A percentile compares a stretch with the other conserved stretches of the same genome.
These are phyloP conservation scores for Lippia alba DNA, from an alignment of 305 asterid species.

Conservation along the genomic window DNA sequence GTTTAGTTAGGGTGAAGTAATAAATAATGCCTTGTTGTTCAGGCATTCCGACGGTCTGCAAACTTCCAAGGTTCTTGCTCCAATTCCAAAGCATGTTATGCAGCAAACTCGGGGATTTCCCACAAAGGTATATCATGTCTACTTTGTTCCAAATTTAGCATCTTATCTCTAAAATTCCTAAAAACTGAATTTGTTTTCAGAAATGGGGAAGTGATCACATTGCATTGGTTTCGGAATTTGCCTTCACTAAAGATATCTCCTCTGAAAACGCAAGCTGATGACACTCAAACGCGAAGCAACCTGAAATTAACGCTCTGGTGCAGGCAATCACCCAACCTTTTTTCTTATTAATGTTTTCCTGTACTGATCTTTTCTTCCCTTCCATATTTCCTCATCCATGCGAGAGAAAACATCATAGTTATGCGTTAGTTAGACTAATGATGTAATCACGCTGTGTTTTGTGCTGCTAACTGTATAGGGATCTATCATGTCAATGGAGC, in stretches of 20 bases:
- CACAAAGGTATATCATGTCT: conserved; percentile 68
- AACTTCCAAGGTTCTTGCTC: conserved; percentile 82
- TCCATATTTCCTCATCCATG: background rate
- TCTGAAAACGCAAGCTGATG: conserved; percentile 35
- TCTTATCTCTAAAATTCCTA: too few relatives aligned
- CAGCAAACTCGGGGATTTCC: conserved; percentile 88
- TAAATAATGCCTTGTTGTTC: conserved; percentile 35
- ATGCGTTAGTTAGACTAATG: background rate
- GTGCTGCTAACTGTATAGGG: background rate
- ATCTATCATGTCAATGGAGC: background rate
- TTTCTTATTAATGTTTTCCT: background rate
- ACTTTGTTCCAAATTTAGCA: too few relatives aligned
- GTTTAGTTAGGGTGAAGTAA: conserved; percentile 19
- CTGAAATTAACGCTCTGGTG: background rate
- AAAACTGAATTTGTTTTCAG: conserved; percentile 49
- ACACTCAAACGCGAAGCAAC: background rate
- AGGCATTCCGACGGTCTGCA: conserved; percentile 92
- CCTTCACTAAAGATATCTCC: conserved; percentile 52
- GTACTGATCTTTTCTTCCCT: background rate
- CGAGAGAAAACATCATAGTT: background rate
- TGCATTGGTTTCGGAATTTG: conserved; percentile 89
- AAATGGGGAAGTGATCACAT: conserved; percentile 99
- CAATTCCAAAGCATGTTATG: conserved; percentile 93
- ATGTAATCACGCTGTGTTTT: background rate
- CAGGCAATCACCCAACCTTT: background rate